Percentiles rank a stretch among this genome's conserved stretches.
Evolutionary conservation across 352 stramenopile species (phyloP).

Genomic region (Globisporangium rhizosaccharum): DNA sequence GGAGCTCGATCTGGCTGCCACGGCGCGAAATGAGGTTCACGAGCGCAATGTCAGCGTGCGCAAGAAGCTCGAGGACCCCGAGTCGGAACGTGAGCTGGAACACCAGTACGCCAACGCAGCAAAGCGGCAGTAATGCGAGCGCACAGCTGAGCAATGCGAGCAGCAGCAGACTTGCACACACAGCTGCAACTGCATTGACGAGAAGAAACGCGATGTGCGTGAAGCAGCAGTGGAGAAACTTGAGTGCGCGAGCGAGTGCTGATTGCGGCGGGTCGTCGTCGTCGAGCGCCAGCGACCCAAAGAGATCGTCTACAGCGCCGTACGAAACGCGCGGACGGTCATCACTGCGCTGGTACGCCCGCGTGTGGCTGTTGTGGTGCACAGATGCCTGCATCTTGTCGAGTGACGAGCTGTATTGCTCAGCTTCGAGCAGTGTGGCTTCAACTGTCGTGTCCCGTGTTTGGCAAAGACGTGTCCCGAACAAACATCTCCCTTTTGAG

Average conservation of each 20-base stretch:
- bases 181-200: conserved; percentile 12
- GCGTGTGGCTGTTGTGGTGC: conserved; percentile 2
- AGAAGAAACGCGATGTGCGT: conserved; percentile 10
- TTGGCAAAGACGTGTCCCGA: too few relatives aligned
- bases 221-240: not conserved
- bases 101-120: conserved; percentile 15
- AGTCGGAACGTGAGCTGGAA: conserved; percentile 18
- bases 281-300: conserved; percentile 1
- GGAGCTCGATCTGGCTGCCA: not conserved
- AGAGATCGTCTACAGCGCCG: conserved; percentile 8
- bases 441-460: too few relatives aligned
- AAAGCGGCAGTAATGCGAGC: conserved; percentile 14
- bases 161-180: conserved; percentile 6
- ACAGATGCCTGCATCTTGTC: not conserved
- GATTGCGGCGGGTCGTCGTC: not conserved
- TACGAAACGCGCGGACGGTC: conserved; percentile 14
- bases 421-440: too few relatives aligned
- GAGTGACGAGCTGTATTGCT: not conserved
- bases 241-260: not conserved
- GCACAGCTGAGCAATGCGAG: conserved; percentile 9
- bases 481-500: too few relatives aligned
- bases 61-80: conserved; percentile 10
- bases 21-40: conserved; percentile 15
- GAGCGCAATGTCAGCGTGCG: conserved; percentile 15
- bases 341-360: not conserved